Percentiles rank a stretch among this genome's conserved stretches.
phyloP scores from a whole-genome alignment of 2,329 filamentous ascomycete genomes.

The Aschersonia sp. region DNA sequence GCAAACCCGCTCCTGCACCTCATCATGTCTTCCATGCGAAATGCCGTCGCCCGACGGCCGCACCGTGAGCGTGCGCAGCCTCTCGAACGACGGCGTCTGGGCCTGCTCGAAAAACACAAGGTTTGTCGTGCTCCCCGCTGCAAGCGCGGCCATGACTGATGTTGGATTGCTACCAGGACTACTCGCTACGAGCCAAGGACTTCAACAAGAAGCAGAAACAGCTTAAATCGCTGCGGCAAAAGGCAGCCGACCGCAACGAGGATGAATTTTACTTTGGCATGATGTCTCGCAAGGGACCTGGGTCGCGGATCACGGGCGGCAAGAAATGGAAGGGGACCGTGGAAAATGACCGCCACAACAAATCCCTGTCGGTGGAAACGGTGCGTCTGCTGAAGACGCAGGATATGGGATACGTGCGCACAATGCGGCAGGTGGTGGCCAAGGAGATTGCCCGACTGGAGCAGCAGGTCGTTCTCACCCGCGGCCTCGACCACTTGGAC shows the following conservation, averaged over 20 bases:
- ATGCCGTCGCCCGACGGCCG: constrained; percentile 62
- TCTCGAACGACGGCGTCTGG: constrained; percentile 68
- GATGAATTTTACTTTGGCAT: constrained; percentile 64
- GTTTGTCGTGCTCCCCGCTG: constrained; percentile 21
- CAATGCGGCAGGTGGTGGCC: constrained; percentile 41
- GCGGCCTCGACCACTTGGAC: constrained; percentile 20
- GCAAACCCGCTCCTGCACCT: not conserved
- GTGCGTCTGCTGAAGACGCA: constrained; percentile 55
- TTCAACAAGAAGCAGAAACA: constrained; percentile 50
- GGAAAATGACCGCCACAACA: constrained; percentile 42
- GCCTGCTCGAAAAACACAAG: constrained; percentile 93
- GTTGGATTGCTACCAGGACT: constrained; percentile 29
- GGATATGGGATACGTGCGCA: constrained; percentile 50
- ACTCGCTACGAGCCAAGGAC: constrained; percentile 49
- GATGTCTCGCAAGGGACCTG: constrained; percentile 45
- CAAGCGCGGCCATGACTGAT: not conserved
- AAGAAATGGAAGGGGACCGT: constrained; percentile 40
- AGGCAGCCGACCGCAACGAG: constrained; percentile 51
- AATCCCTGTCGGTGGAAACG: constrained; percentile 37
- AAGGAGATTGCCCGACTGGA: constrained; percentile 44
- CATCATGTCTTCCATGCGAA: constrained; percentile 43
- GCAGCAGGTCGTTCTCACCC: constrained; percentile 33
- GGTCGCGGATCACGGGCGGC: constrained; percentile 31
- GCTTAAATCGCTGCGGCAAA: constrained; percentile 43
- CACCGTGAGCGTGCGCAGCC: constrained; percentile 87